Evolutionary conservation across 2,329 filamentous ascomycete species (phyloP), one percentile per base, ranked within the genome.

Genomic region (Venturia oleaginea): DNA sequence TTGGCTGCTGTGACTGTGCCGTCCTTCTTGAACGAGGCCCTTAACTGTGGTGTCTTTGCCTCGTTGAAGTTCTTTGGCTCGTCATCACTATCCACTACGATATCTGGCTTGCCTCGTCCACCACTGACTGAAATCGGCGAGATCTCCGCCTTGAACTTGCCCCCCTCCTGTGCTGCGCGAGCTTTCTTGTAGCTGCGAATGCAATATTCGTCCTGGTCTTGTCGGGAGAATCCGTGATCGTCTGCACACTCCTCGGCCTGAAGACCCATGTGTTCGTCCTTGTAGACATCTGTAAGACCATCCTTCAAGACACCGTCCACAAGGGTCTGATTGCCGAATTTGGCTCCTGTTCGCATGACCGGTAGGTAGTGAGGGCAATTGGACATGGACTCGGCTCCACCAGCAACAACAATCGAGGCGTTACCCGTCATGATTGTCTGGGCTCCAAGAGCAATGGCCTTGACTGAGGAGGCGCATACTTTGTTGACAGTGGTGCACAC

Each of bases 341-440:
- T 97, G 77, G 89, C 87, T 70, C 94, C 94, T 69, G 79, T 88
- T 76, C 94, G 90, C 71, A 96, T 83, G 76, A 82, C 90, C 68
- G 92, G 90, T 63, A 97, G 88, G 82, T 99, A 99, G 82, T 99
- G 92, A 62, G 94, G 94, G 64, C 89, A 84, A 81, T 97, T 97
- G 74, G 92, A 96, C 94, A 99, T 99, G 82, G 92, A 96, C 82
- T 99, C 94, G 70, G 93, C 87, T 71, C 94, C 94, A 74, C 92
- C 94, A 69, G 92, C 94, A 66, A 99, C 91, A 68, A 99, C 87
- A 69, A 97, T 88, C 71, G 91, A 88, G 68, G 93, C 93, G 75
- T 91, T 96, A 70, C 94, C 93, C 63, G 92, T 96, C 77, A 97
- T 92, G 81, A 99, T 99, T 72, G 93, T 97, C 79, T 97, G 94